These are phyloP conservation scores for Arthroderma sp. DNA, from an alignment of 2,329 filamentous ascomycete genomes.

Conservation along the genomic window DNA sequence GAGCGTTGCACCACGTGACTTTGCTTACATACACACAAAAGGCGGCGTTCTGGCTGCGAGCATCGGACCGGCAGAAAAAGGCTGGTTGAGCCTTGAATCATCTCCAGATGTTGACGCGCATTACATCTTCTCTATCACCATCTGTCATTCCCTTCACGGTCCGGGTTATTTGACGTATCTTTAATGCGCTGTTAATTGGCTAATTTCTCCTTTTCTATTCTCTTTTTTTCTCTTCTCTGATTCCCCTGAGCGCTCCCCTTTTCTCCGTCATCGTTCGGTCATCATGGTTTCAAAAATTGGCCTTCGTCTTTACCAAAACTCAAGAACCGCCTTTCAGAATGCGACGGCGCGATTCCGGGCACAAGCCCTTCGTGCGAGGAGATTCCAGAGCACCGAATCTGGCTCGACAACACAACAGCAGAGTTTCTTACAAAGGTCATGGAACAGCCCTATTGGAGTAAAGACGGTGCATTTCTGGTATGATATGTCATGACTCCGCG, in stretches of 20 bases:
- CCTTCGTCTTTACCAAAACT: constrained; percentile 43
- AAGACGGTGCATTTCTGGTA: constrained; percentile 99
- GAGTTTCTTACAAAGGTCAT: constrained; percentile 58
- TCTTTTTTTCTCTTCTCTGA: not conserved
- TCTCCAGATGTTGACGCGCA: not conserved
- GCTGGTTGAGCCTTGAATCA: too few relatives aligned
- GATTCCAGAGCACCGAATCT: constrained; percentile 58
- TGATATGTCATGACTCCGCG: not conserved
- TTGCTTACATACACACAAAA: not conserved
- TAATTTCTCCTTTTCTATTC: not conserved
- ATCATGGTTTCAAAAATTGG: constrained; percentile 45
- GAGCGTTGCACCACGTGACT: not conserved
- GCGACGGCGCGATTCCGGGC: constrained; percentile 43
- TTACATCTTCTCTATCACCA: not conserved
- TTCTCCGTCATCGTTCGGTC: constrained; percentile 3
- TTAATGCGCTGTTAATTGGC: not conserved
- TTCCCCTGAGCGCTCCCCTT: not conserved
- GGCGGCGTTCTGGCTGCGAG: constrained; percentile 1
- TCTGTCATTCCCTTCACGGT: not conserved
- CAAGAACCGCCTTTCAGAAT: constrained; percentile 37
- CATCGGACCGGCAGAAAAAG: constrained; percentile 2
- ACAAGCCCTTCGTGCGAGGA: constrained; percentile 38
- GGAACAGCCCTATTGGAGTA: constrained; percentile 66
- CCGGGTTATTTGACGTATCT: not conserved
- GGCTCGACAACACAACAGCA: constrained; percentile 31